phyloP scores from a whole-genome alignment of 257 asterid species.

The Plantago ovata region DNA sequence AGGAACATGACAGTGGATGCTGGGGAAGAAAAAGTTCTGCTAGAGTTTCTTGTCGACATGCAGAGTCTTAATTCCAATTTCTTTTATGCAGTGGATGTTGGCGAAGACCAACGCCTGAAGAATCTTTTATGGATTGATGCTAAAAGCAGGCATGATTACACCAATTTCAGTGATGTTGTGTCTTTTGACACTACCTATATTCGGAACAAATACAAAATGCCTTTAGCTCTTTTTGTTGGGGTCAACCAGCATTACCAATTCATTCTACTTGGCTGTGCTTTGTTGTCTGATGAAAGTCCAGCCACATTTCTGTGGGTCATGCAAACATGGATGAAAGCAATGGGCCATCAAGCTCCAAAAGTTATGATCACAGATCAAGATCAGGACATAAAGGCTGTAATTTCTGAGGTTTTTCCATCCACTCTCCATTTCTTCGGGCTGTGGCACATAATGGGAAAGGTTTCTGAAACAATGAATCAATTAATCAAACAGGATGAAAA shows the following conservation, averaged over 20 bases:
- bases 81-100: constrained; percentile 74
- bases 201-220: constrained; percentile 82
- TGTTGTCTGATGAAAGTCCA: constrained; percentile 72
- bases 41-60: constrained; percentile 76
- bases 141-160: constrained; percentile 83
- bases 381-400: constrained; percentile 46
- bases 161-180: constrained; percentile 67
- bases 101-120: constrained; percentile 73
- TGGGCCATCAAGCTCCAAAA: constrained; percentile 87
- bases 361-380: constrained; percentile 77
- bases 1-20: constrained; percentile 61
- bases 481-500: constrained; percentile 68
- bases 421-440: constrained; percentile 59
- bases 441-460: constrained; percentile 79
- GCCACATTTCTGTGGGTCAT: constrained; percentile 78
- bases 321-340: constrained; percentile 81
- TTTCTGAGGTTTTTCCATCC: constrained; percentile 63
- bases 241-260: constrained; percentile 96
- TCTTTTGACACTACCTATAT: constrained; percentile 82
- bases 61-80: constrained; percentile 72
- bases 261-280: constrained; percentile 91
- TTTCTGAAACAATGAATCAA: constrained; percentile 56
- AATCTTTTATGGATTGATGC: constrained; percentile 90
- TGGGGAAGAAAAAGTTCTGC: constrained; percentile 49
- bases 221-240: constrained; percentile 77